A percentile compares a stretch with the other conserved stretches of the same genome.
These are phyloP conservation scores for Pyrenula aspistea DNA, from an alignment of 495 filamentous ascomycete genomes.

Conservation along the genomic window DNA sequence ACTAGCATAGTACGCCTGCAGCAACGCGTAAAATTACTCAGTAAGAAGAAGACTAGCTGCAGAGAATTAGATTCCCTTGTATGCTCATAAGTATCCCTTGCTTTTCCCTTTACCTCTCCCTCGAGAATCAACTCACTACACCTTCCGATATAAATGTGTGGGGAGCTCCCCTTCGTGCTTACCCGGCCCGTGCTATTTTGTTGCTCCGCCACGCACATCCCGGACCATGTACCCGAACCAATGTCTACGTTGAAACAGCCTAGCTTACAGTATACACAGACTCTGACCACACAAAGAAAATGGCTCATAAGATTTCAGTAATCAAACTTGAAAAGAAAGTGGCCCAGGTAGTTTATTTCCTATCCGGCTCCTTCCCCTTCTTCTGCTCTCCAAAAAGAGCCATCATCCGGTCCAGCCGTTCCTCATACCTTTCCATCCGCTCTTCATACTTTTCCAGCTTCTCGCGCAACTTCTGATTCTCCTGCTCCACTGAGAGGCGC, in stretches of 20 bases:
- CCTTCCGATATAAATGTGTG: too few relatives aligned
- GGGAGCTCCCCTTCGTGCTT: too few relatives aligned
- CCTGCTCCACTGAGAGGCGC: constrained; percentile 1
- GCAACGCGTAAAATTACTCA: too few relatives aligned
- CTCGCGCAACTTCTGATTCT: neutral
- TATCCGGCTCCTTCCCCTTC: neutral
- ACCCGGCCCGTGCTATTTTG: too few relatives aligned
- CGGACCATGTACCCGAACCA: neutral
- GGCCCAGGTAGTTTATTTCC: neutral
- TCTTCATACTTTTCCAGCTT: constrained; percentile 1
- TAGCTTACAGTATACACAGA: neutral
- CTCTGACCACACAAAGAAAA: neutral
- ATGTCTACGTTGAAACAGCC: neutral
- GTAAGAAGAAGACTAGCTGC: too few relatives aligned
- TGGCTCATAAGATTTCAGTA: neutral
- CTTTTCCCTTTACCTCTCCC: too few relatives aligned
- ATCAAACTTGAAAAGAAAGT: neutral
- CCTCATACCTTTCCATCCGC: constrained; percentile 1
- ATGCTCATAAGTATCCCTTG: too few relatives aligned
- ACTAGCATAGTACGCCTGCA: too few relatives aligned
- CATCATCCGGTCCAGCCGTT: neutral
- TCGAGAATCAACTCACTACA: too few relatives aligned
- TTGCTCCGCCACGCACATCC: neutral
- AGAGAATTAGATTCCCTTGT: too few relatives aligned
- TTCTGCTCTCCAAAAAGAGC: constrained; percentile 1